Conservation (phyloP, 2,329 filamentous ascomycete genomes). For the Monosporascus sp. region DNA sequence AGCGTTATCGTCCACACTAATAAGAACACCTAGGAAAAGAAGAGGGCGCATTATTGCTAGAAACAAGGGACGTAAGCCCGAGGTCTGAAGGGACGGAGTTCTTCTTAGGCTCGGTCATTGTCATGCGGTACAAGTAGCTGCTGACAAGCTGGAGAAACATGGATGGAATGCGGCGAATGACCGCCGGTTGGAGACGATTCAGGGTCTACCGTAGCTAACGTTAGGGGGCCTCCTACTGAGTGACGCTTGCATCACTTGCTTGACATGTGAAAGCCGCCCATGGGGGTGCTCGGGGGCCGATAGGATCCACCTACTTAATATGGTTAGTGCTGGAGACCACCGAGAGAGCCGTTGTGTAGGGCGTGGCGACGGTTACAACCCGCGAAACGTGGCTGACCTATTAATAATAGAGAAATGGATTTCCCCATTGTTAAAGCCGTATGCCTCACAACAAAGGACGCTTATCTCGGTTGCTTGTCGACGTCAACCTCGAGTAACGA, state of each 20-base stretch:
- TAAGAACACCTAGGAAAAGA: too few species aligned
- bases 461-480: too few species aligned
- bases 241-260: conserved; percentile 15
- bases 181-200: background rate
- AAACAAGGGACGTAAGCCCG: too few species aligned
- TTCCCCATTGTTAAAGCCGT: background rate
- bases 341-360: background rate
- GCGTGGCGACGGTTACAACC: background rate
- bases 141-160: too few species aligned
- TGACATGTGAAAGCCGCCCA: conserved; percentile 19
- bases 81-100: too few species aligned
- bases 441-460: too few species aligned
- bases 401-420: background rate
- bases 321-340: background rate
- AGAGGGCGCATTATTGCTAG: too few species aligned
- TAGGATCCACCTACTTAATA: background rate
- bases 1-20: too few species aligned
- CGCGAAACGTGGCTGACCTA: background rate
- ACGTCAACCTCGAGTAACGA: too few species aligned
- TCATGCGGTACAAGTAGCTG: too few species aligned
- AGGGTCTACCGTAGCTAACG: background rate
- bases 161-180: too few species aligned
- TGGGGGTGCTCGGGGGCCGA: background rate
- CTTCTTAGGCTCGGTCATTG: too few species aligned
- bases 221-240: background rate